Evolutionary conservation across 2,329 filamentous ascomycete species (phyloP).

Genomic region (Microdochium nivale): DNA sequence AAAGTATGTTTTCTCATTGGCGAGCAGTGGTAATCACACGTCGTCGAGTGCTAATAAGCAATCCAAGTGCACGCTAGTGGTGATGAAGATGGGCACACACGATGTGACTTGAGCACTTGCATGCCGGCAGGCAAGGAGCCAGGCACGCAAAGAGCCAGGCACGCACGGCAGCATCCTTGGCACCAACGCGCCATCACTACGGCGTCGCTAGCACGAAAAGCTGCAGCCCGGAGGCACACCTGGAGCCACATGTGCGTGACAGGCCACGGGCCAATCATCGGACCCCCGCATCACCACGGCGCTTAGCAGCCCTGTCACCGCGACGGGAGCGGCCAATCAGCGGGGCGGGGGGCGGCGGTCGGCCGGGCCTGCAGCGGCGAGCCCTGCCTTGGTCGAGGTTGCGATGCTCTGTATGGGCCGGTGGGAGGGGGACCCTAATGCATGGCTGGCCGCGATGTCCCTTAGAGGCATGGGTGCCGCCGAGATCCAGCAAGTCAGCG

Average conservation of each 20-base stretch:
- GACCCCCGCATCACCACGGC: background rate
- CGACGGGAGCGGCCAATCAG: constrained; percentile 3
- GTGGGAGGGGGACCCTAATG: constrained; percentile 28
- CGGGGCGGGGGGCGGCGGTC: background rate
- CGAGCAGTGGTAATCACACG: background rate
- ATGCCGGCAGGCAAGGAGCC: background rate
- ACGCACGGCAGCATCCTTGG: too few species aligned
- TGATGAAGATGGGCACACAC: background rate
- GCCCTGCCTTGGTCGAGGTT: too few species aligned
- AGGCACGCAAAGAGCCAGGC: background rate
- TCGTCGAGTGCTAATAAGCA: background rate
- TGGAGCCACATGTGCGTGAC: background rate
- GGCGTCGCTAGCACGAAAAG: too few species aligned
- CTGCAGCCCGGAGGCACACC: too few species aligned
- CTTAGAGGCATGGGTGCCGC: constrained; percentile 20
- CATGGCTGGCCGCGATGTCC: constrained; percentile 24
- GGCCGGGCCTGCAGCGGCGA: background rate
- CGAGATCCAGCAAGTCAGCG: constrained; percentile 30
- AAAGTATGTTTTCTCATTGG: background rate
- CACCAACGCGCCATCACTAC: too few species aligned
- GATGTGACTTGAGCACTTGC: background rate
- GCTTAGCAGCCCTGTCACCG: constrained; percentile 27
- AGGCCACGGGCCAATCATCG: background rate
- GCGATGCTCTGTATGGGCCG: constrained; percentile 16
- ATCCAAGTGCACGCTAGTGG: too few species aligned